phyloP scores from a whole-genome alignment of 1,139 yeast genomes.

The Candida sp. region DNA sequence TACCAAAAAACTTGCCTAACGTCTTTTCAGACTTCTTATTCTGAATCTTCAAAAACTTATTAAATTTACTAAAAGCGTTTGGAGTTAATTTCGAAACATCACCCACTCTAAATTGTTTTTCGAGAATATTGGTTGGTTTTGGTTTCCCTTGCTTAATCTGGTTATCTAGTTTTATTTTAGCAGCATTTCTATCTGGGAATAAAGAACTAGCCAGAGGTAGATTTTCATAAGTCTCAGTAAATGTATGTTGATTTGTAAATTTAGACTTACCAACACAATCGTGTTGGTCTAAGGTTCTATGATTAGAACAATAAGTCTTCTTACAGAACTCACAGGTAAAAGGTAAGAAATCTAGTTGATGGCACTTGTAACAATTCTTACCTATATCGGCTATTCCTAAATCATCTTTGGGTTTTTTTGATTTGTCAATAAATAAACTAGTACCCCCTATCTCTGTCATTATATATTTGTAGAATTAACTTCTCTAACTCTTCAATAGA shows the following conservation, averaged over 20 bases:
- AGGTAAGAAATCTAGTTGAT: constrained; percentile 67
- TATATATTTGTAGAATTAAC: no score
- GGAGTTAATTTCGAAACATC: constrained; percentile 20
- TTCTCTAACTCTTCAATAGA: background rate
- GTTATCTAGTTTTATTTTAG: constrained; percentile 38
- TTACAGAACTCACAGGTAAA: constrained; percentile 59
- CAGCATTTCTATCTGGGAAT: constrained; percentile 54
- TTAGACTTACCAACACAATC: constrained; percentile 30
- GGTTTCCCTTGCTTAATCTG: constrained; percentile 19
- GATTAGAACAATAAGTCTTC: constrained; percentile 55
- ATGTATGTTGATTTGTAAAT: constrained; percentile 10
- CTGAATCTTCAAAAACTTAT: constrained; percentile 39
- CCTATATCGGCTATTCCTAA: constrained; percentile 66
- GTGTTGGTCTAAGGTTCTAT: constrained; percentile 48
- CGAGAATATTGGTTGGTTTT: constrained; percentile 25
- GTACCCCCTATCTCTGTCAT: constrained; percentile 4
- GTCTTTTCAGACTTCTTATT: constrained; percentile 9
- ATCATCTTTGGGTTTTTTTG: constrained; percentile 21
- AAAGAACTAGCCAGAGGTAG: constrained; percentile 38
- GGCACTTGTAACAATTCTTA: constrained; percentile 60
- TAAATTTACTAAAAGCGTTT: constrained; percentile 45
- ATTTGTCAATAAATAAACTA: constrained; percentile 15
- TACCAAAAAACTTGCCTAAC: constrained; percentile 2
- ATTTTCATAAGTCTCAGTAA: constrained; percentile 8
- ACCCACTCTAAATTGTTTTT: constrained; percentile 25